A percentile compares a stretch with the other conserved stretches of the same genome.
phyloP scores from a whole-genome alignment of 257 asterid genomes.

The Avicennia marina region DNA sequence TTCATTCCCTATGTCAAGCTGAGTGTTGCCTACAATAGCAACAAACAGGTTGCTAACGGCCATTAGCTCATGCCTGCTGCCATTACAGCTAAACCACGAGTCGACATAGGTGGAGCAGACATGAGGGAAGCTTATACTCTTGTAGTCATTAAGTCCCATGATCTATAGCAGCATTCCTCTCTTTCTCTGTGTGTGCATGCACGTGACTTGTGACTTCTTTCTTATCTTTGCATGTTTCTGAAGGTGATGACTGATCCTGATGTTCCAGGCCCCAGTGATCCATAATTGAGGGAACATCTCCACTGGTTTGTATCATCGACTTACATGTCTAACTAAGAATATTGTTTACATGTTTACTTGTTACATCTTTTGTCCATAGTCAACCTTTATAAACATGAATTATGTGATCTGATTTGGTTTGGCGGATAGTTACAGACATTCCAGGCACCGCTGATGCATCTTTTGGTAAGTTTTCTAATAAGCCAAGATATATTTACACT shows the following conservation, averaged over 20 bases:
- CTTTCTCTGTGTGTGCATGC: not conserved
- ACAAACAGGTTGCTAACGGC: conserved; percentile 65
- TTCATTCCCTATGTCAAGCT: conserved; percentile 64
- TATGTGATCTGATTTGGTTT: not conserved
- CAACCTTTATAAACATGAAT: too few relatives aligned
- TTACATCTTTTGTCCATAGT: too few relatives aligned
- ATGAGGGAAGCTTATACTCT: conserved; percentile 83
- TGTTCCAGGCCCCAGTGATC: conserved; percentile 92
- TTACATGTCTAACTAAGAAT: too few relatives aligned
- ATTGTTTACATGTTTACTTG: too few relatives aligned
- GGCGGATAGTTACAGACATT: conserved; percentile 81
- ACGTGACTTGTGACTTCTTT: not conserved
- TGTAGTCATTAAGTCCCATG: too few relatives aligned
- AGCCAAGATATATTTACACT: not conserved
- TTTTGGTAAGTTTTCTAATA: conserved; percentile 43
- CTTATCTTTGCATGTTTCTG: conserved; percentile 19
- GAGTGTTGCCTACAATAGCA: conserved; percentile 41
- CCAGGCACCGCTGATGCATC: conserved; percentile 84
- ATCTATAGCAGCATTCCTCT: not conserved
- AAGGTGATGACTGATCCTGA: conserved; percentile 94
- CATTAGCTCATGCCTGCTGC: conserved; percentile 77
- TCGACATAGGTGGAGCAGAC: conserved; percentile 85
- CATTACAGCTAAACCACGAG: conserved; percentile 55
- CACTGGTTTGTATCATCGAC: conserved; percentile 56
- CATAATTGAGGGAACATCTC: conserved; percentile 80